phyloP scores from a whole-genome alignment of 352 stramenopile genomes.

The Aphanomyces astaci region DNA sequence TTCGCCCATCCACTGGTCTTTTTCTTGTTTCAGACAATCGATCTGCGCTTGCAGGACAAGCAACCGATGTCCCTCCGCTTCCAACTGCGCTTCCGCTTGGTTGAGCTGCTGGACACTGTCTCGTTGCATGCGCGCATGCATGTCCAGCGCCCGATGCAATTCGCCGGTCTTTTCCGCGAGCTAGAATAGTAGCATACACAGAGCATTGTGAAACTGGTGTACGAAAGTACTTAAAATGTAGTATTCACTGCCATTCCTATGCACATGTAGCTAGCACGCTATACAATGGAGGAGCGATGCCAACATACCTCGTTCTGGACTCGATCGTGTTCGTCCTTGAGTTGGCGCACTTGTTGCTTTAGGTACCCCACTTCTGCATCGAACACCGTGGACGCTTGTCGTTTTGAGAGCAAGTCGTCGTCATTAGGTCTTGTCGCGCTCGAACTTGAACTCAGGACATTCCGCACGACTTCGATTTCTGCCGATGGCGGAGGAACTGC shows the following conservation, averaged over 20 bases:
- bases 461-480: neutral
- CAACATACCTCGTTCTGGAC: slow-evolving; percentile 1
- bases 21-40: neutral
- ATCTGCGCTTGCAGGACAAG: neutral
- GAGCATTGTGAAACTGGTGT: too few species aligned
- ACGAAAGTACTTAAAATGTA: too few species aligned
- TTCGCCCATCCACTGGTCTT: neutral
- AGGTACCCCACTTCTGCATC: slow-evolving; percentile 17
- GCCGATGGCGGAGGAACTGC: neutral
- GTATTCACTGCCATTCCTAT: too few species aligned
- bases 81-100: neutral
- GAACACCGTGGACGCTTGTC: neutral
- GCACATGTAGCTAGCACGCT: too few species aligned
- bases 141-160: neutral
- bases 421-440: neutral
- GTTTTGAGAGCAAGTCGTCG: neutral
- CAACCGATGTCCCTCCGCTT: neutral
- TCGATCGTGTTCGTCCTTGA: neutral
- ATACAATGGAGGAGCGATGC: too few species aligned
- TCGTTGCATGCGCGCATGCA: slow-evolving; percentile 19
- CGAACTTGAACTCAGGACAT: too few species aligned
- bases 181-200: too few species aligned
- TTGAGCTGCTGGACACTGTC: slow-evolving; percentile 14
- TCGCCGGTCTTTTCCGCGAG: slow-evolving; percentile 1
- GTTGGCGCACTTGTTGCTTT: slow-evolving; percentile 18